Evolutionary conservation across 1,284 basidiomycete genomes (phyloP).

Genomic region (Puccinia polysora): DNA sequence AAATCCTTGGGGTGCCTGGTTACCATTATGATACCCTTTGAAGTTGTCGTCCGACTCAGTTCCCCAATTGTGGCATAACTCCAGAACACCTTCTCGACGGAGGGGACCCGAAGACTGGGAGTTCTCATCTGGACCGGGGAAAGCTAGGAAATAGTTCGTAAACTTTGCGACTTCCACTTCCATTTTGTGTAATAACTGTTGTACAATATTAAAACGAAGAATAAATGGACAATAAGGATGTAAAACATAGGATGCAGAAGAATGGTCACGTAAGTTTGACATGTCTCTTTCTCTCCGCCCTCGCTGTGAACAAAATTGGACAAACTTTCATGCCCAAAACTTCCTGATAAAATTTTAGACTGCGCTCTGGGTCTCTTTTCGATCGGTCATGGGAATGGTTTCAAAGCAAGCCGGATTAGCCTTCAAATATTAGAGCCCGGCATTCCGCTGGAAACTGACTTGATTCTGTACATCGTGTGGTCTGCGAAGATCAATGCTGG

Average conservation of each 20-base stretch:
- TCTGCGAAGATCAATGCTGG: background rate
- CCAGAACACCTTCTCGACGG: constrained; percentile 64
- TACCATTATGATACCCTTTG: constrained; percentile 74
- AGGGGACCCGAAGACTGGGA: constrained; percentile 51
- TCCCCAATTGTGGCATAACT: constrained; percentile 73
- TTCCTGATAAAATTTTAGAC: constrained; percentile 52
- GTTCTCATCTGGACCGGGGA: constrained; percentile 49
- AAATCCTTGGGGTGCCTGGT: constrained; percentile 64
- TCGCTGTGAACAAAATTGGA: background rate
- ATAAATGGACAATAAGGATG: no score
- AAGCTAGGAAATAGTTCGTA: constrained; percentile 47
- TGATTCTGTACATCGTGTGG: constrained; percentile 42
- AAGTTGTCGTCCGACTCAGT: constrained; percentile 74
- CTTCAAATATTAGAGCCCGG: background rate
- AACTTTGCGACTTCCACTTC: constrained; percentile 7
- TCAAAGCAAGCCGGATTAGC: constrained; percentile 61
- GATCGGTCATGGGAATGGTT: constrained; percentile 65
- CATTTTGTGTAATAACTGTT: constrained; percentile 2
- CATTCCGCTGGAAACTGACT: constrained; percentile 4
- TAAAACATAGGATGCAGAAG: no score
- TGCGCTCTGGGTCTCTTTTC: constrained; percentile 81
- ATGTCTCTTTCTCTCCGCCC: constrained; percentile 39
- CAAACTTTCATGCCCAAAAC: constrained; percentile 78
- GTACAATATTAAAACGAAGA: no score
- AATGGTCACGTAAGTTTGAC: no score